Evolutionary conservation across 2,329 filamentous ascomycete genomes (phyloP).

Genomic region (Juglanconis sp.): DNA sequence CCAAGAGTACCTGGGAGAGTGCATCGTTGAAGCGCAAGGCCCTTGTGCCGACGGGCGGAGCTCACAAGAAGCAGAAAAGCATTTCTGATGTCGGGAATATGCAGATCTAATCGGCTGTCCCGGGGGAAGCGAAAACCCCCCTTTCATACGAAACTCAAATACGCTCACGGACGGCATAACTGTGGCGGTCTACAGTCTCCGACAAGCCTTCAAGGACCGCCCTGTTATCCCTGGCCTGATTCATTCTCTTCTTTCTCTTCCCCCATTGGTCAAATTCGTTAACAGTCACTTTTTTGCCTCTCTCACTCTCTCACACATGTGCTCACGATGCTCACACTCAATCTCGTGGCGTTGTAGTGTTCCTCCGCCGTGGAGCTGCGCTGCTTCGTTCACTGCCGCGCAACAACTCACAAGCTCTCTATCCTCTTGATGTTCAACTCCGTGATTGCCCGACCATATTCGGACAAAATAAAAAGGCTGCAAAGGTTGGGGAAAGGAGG

Average conservation of each 20-base stretch:
- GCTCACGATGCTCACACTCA: neutral
- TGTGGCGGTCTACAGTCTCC: neutral
- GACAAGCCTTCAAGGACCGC: neutral
- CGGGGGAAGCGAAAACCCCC: neutral
- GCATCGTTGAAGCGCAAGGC: conserved; percentile 55
- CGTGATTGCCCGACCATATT: too few species aligned
- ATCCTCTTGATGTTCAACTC: too few species aligned
- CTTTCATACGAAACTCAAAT: conserved; percentile 21
- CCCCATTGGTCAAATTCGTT: neutral
- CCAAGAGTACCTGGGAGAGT: conserved; percentile 48
- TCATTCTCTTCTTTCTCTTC: neutral
- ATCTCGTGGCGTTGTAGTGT: neutral
- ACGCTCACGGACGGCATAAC: conserved; percentile 47
- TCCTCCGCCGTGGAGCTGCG: too few species aligned
- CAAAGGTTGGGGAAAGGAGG: too few species aligned
- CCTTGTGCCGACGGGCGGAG: conserved; percentile 34
- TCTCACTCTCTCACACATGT: neutral
- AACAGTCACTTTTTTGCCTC: neutral
- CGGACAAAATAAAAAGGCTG: too few species aligned
- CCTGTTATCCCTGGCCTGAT: conserved; percentile 19
- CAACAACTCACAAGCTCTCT: too few species aligned
- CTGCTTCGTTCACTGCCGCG: too few species aligned
- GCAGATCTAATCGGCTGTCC: conserved; percentile 19
- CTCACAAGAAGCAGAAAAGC: conserved; percentile 57
- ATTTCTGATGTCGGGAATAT: conserved; percentile 54